phyloP scores from a whole-genome alignment of 208 protist genomes.

The Crithidia acanthocephali region DNA sequence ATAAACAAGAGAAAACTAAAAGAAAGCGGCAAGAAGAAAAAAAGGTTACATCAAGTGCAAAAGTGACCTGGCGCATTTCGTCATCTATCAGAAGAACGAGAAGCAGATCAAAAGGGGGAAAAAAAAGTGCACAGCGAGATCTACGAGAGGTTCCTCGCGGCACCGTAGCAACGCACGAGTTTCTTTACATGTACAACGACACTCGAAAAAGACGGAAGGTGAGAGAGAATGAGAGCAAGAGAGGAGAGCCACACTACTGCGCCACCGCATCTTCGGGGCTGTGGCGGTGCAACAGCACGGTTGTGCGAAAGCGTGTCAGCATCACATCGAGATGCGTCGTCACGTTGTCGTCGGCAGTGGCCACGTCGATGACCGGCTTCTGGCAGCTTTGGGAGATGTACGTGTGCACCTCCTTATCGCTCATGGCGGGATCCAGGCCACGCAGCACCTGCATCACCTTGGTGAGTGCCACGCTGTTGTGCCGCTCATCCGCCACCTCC shows the following conservation, averaged over 20 bases:
- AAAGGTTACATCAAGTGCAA: no score
- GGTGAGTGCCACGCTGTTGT: slow-evolving; percentile 44
- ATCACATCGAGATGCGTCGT: slow-evolving; percentile 54
- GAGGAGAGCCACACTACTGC: slow-evolving; percentile 13
- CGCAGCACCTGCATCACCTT: slow-evolving; percentile 52
- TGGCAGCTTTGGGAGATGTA: slow-evolving; percentile 67
- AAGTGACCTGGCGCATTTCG: no score
- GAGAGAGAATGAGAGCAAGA: slow-evolving; percentile 10
- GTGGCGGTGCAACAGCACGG: slow-evolving; percentile 63
- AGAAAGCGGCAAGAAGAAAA: no score
- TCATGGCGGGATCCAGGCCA: slow-evolving; percentile 47
- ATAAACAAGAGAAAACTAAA: no score
- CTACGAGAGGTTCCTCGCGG: no score
- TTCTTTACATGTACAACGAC: no score
- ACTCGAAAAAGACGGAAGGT: slow-evolving; percentile 5
- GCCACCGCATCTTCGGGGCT: slow-evolving; percentile 39
- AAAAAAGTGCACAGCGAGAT: no score
- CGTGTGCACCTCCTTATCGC: slow-evolving; percentile 45
- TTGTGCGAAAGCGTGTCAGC: slow-evolving; percentile 59
- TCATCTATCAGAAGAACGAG: no score
- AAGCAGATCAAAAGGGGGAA: no score
- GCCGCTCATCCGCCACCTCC: slow-evolving; percentile 39
- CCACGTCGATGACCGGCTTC: slow-evolving; percentile 66
- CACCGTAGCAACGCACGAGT: no score
- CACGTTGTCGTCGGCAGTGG: slow-evolving; percentile 42